Percentiles rank a stretch among this genome's conserved stretches.
Conservation (phyloP, 352 stramenopile genomes). For the Phytopythium litorale region DNA sequence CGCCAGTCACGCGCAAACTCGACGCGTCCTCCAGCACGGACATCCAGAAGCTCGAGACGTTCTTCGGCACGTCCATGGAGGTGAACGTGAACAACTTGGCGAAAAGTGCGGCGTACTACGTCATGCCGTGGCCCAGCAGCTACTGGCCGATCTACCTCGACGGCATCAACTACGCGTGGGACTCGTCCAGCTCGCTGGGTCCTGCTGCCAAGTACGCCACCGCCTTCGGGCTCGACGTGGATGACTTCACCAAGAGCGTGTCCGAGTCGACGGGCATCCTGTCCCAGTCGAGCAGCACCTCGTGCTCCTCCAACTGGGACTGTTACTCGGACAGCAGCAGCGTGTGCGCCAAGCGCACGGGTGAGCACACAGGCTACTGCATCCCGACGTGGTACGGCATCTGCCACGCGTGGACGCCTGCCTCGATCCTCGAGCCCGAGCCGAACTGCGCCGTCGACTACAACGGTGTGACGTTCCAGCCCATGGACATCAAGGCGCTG, state of each 20-base stretch:
- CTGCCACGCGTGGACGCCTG: conserved; percentile 43
- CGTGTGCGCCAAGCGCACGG: conserved; percentile 25
- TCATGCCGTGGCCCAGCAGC: conserved; percentile 39
- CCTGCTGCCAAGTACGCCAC: conserved; percentile 45
- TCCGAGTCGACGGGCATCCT: conserved; percentile 32
- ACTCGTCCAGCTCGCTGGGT: conserved; percentile 11
- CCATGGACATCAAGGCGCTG: conserved; percentile 47
- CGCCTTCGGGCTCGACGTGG: conserved; percentile 34
- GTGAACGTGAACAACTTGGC: conserved; percentile 24
- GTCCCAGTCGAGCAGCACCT: conserved; percentile 19
- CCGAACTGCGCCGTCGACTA: conserved; percentile 35
- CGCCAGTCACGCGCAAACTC: conserved; percentile 3
- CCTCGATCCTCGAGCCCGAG: conserved; percentile 35
- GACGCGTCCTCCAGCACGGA: conserved; percentile 17
- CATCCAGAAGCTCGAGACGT: conserved; percentile 30
- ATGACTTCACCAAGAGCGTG: conserved; percentile 30
- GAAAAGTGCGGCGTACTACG: conserved; percentile 13
- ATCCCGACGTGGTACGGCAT: conserved; percentile 46
- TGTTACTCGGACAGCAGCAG: conserved; percentile 25
- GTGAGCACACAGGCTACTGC: conserved; percentile 32
- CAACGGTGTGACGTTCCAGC: conserved; percentile 46
- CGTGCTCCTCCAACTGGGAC: conserved; percentile 28
- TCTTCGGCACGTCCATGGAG: conserved; percentile 25
- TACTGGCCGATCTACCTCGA: conserved; percentile 64
- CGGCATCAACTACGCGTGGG: conserved; percentile 58